Conservation (phyloP, 768 basidiomycete species). For the Vararia minispora region DNA sequence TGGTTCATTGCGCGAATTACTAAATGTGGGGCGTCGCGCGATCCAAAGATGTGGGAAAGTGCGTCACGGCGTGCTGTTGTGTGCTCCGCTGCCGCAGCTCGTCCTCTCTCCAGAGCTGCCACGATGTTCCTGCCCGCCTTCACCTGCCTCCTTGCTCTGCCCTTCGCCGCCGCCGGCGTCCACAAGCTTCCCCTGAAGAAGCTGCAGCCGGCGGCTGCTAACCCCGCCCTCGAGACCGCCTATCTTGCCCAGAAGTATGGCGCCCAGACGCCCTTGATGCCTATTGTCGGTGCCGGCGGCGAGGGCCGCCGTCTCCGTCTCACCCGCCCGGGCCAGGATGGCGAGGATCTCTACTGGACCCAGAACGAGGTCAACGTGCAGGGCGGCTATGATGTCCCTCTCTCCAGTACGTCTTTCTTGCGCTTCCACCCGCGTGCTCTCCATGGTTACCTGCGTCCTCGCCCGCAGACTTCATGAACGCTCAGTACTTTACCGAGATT, state of each 20-base stretch:
- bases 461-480: slow-evolving; percentile 86
- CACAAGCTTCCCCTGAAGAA: slow-evolving; percentile 90
- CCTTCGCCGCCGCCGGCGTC: slow-evolving; percentile 43
- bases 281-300: slow-evolving; percentile 67
- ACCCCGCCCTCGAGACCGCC: slow-evolving; percentile 61
- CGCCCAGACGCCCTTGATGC: slow-evolving; percentile 38
- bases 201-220: slow-evolving; percentile 48
- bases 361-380: slow-evolving; percentile 52
- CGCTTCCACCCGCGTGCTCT: neutral
- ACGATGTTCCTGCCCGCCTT: slow-evolving; percentile 34
- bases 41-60: too few relatives aligned
- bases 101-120: slow-evolving; percentile 17
- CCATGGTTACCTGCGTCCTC: slow-evolving; percentile 6
- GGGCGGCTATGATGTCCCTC: slow-evolving; percentile 79
- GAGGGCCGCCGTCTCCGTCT: slow-evolving; percentile 51
- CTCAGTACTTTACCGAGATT: slow-evolving; percentile 93
- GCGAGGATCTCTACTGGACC: slow-evolving; percentile 66
- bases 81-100: neutral
- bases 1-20: too few relatives aligned
- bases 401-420: slow-evolving; percentile 56
- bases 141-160: slow-evolving; percentile 30
- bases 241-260: slow-evolving; percentile 96
- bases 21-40: too few relatives aligned
- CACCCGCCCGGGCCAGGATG: slow-evolving; percentile 22
- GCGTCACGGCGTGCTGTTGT: too few relatives aligned